Evolutionary conservation across 2,329 filamentous ascomycete genomes (phyloP).

Genomic region (Byssoonygena ceratinophila): DNA sequence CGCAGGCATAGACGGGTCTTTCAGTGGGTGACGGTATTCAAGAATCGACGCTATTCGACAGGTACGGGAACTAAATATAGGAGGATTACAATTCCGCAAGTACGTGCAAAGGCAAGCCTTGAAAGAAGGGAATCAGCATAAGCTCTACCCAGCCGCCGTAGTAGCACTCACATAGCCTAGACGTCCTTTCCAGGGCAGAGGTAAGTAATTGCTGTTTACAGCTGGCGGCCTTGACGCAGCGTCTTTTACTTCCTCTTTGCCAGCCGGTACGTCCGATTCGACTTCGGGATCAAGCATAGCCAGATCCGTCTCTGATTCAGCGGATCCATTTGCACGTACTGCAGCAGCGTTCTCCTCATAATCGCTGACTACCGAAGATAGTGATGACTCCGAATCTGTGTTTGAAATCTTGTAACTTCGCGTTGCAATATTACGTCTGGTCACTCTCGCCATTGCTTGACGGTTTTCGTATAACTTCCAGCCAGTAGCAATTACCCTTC

Average conservation of each 20-base stretch:
- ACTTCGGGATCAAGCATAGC: conserved; percentile 42
- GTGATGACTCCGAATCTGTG: conserved; percentile 6
- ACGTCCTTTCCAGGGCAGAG: conserved; percentile 80
- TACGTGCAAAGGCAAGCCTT: conserved; percentile 89
- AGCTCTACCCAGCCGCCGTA: background rate
- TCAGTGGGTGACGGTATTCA: conserved; percentile 73
- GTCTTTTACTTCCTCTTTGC: conserved; percentile 49
- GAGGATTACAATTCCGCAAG: conserved; percentile 65
- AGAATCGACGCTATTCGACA: conserved; percentile 84
- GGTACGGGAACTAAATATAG: conserved; percentile 82
- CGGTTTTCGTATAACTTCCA: background rate
- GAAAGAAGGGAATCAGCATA: background rate
- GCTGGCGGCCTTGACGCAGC: conserved; percentile 57
- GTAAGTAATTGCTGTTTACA: conserved; percentile 71
- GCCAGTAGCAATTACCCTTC: background rate
- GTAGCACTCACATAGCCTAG: conserved; percentile 63
- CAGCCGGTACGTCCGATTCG: conserved; percentile 42
- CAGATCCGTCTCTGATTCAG: background rate
- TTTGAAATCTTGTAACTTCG: conserved; percentile 2
- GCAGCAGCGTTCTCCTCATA: background rate
- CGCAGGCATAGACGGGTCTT: conserved; percentile 62
- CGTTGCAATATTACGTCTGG: background rate
- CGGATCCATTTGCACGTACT: background rate
- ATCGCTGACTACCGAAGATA: conserved; percentile 8
- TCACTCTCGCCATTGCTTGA: conserved; percentile 1